Percentiles rank a stretch among this genome's conserved stretches.
phyloP scores from a whole-genome alignment of 768 basidiomycete genomes.

The Mrakia blollopis region DNA sequence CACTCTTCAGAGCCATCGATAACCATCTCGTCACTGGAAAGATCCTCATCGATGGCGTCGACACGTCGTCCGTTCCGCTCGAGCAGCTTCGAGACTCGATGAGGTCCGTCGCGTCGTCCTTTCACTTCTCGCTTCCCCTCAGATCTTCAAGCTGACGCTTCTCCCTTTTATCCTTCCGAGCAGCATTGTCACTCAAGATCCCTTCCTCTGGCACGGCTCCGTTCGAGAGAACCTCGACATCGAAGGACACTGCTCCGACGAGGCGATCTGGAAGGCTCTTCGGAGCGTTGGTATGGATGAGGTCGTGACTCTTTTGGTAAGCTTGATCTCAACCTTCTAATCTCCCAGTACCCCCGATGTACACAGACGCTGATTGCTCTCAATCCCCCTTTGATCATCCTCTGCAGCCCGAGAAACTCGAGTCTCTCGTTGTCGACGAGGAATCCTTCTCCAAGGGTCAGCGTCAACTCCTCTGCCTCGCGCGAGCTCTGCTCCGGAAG shows the following conservation, averaged over 20 bases:
- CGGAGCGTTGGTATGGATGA: constrained; percentile 12
- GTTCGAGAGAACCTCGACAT: constrained; percentile 37
- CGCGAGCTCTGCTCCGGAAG: constrained; percentile 34
- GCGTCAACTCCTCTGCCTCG: constrained; percentile 36
- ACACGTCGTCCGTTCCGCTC: constrained; percentile 31
- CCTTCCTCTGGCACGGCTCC: constrained; percentile 27
- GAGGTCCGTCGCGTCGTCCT: constrained; percentile 22
- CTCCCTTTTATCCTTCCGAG: constrained; percentile 22
- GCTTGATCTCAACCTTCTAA: background rate
- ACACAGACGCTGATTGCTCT: too few relatives aligned
- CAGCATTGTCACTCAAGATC: constrained; percentile 22
- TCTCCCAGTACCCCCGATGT: too few relatives aligned
- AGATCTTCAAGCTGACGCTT: background rate
- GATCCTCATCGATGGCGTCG: constrained; percentile 35
- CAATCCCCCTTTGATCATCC: too few relatives aligned
- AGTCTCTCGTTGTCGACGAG: constrained; percentile 33
- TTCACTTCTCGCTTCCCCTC: background rate
- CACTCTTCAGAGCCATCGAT: constrained; percentile 36
- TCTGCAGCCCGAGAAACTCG: constrained; percentile 32
- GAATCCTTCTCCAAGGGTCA: constrained; percentile 36
- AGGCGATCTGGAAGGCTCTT: constrained; percentile 36
- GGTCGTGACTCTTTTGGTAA: constrained; percentile 14
- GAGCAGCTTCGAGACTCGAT: constrained; percentile 31
- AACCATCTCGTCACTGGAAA: constrained; percentile 22
- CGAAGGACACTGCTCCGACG: constrained; percentile 32